Evolutionary conservation across 176 grass and related monocot species (phyloP), one percentile per base, ranked within the genome.

Genomic region (Cocos nucifera): DNA sequence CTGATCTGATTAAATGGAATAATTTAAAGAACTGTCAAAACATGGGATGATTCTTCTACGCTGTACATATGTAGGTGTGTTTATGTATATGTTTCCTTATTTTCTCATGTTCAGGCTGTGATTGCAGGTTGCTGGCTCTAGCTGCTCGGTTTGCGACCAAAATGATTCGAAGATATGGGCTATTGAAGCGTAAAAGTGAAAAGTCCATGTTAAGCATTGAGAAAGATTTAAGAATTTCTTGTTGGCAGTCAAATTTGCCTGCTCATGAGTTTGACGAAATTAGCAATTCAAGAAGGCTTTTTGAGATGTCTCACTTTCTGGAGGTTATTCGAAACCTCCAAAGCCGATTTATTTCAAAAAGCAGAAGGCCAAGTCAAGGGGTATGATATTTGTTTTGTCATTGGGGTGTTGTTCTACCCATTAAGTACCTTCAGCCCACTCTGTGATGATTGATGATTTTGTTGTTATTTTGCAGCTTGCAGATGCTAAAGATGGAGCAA

Each of bases 301-400:
- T 53, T 88, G 92, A 91, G 78, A 97, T 97, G 92, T 66, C 92
- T 77, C 85, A 65, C 66, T 89, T 90, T 73, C 78, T 97, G 75
- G 82, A 81, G 62, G 78, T 80, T 50, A 87, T 97, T 64, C 76
- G 92, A 82, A 76, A 76, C 85, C 73, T 91, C 59, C 86, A 90
- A 53, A 73, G 65, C 62, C 80, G 87, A 61, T 48, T 78, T 54
- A 70, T 73, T 56, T 62, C 78, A 79, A 96, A 81, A 77, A 78
- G 72, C 66, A 85, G 73, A 66, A 90, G 66, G 44, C 78, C 71
- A 62, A 51, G 64, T 59, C 54, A 66, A 64, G 72, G 17, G 80
- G 92, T 97, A 79, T 75, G 51, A 19, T 67, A 17, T n/a, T 32
- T 65, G 35, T 44, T 44, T 44, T 44, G 35, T 44, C 35, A 44